Evolutionary conservation across 441 rosid genomes (phyloP).

Genomic region (Eruca vesicaria): DNA sequence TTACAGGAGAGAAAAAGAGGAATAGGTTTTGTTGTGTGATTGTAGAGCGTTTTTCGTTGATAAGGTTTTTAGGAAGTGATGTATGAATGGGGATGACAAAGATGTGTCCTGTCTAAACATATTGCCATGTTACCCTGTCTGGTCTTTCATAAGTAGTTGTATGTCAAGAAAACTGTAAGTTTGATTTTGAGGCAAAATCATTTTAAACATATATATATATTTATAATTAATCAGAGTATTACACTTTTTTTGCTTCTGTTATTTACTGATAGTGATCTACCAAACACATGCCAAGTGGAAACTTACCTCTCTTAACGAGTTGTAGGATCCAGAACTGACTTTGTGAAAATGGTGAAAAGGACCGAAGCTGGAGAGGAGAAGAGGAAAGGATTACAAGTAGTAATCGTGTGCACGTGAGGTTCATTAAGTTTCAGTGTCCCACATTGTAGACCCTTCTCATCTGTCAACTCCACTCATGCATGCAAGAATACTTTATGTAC

Average conservation of each 20-base stretch:
- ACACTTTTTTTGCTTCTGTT: neutral
- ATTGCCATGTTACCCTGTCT: conserved; percentile 32
- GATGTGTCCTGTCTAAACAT: conserved; percentile 27
- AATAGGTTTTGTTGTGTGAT: conserved; percentile 3
- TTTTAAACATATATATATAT: neutral
- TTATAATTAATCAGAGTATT: neutral
- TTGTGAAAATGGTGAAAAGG: conserved; percentile 13
- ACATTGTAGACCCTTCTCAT: conserved; percentile 22
- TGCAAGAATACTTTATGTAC: conserved; percentile 19
- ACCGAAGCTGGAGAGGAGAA: conserved; percentile 12
- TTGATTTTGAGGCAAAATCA: neutral
- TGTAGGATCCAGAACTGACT: neutral
- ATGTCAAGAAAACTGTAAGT: conserved; percentile 1
- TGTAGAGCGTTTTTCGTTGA: conserved; percentile 4
- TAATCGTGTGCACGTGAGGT: conserved; percentile 47
- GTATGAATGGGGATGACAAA: conserved; percentile 28
- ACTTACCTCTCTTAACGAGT: neutral
- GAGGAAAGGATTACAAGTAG: conserved; percentile 11
- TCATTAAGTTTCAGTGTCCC: conserved; percentile 33
- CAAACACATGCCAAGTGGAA: neutral
- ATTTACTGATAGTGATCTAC: neutral
- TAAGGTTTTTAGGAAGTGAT: conserved; percentile 31
- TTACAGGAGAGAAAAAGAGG: neutral
- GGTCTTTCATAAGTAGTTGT: conserved; percentile 11
- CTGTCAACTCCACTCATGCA: conserved; percentile 31